Evolutionary conservation across 2,329 filamentous ascomycete genomes (phyloP).

Genomic region (Daldinia sp.): DNA sequence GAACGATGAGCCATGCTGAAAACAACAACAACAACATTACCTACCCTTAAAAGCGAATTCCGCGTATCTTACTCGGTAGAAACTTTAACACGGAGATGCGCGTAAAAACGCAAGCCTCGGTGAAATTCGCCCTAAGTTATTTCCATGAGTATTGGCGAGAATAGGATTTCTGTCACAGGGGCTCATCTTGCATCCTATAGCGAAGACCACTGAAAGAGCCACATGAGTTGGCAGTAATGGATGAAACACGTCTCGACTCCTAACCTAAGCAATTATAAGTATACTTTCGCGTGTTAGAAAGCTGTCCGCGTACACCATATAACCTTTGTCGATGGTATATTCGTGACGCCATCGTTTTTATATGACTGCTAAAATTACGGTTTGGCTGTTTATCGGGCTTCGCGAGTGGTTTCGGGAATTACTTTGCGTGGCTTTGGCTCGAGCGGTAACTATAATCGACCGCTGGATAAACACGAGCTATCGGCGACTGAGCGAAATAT

Average conservation of each 20-base stretch:
- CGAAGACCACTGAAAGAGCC: constrained; percentile 3
- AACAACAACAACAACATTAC: no score
- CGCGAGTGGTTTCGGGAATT: neutral
- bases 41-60: neutral
- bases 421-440: neutral
- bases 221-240: constrained; percentile 9
- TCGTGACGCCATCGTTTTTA: no score
- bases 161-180: constrained; percentile 1
- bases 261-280: constrained; percentile 6
- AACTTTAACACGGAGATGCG: neutral
- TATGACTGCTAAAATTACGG: no score
- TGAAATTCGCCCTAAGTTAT: constrained; percentile 2
- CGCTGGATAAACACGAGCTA: neutral
- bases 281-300: neutral
- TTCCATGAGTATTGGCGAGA: constrained; percentile 1
- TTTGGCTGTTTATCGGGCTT: neutral
- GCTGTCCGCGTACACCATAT: neutral
- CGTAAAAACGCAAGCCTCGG: neutral
- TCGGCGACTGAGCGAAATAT: neutral
- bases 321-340: neutral
- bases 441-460: neutral
- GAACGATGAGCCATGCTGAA: neutral
- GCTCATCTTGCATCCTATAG: constrained; percentile 3
- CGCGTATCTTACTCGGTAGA: neutral
- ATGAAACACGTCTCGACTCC: constrained; percentile 33